These are phyloP conservation scores for Calonectria pauciramosa DNA, from an alignment of 2,329 filamentous ascomycete species.

Conservation along the genomic window DNA sequence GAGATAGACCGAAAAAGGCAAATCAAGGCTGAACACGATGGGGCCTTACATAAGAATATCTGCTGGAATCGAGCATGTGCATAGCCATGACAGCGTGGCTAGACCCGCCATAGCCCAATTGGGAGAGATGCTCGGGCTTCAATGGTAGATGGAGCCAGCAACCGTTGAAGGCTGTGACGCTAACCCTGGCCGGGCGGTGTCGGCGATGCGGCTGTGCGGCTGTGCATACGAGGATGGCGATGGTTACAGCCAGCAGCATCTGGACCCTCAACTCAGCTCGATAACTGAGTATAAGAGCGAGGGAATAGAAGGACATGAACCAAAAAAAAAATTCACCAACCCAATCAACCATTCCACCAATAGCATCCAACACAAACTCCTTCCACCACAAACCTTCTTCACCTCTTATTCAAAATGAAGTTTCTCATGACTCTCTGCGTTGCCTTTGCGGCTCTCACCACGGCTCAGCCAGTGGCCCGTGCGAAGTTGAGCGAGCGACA, in stretches of 20 bases:
- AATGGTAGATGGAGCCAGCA: background rate
- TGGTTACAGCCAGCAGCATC: background rate
- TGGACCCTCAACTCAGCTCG: background rate
- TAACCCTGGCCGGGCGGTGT: background rate
- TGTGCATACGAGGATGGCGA: background rate
- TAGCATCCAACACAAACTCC: background rate
- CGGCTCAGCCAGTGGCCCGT: slow-evolving; percentile 1
- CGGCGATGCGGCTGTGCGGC: background rate
- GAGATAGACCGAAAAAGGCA: background rate
- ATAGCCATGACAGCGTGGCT: slow-evolving; percentile 9
- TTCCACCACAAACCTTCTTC: too few relatives aligned
- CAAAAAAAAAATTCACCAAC: background rate
- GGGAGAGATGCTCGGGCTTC: background rate
- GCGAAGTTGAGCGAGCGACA: background rate
- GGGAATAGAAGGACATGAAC: too few relatives aligned
- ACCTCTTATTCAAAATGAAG: slow-evolving; percentile 12
- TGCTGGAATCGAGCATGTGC: background rate
- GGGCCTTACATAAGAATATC: background rate
- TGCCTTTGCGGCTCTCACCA: background rate
- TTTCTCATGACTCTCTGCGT: background rate
- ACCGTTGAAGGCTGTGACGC: background rate
- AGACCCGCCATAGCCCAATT: background rate
- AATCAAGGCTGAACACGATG: background rate
- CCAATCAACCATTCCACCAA: background rate
- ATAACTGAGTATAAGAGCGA: background rate